Percentiles rank a stretch among this genome's conserved stretches.
phyloP scores from a whole-genome alignment of 2,329 filamentous ascomycete species.

The Botrytis paeoniae region DNA sequence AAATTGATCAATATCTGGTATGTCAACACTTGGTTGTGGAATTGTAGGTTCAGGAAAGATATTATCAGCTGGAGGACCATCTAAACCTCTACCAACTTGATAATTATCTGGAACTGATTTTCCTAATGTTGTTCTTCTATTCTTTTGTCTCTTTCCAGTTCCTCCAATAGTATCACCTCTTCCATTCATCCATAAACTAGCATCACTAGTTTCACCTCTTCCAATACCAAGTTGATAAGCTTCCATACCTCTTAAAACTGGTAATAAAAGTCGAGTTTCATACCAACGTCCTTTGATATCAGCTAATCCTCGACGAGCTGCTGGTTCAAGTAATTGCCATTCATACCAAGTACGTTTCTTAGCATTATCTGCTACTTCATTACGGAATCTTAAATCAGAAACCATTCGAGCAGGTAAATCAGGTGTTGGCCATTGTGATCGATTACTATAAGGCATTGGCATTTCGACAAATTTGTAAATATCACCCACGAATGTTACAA shows the following conservation, averaged over 20 bases:
- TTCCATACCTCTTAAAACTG: slow-evolving; percentile 36
- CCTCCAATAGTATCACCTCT: slow-evolving; percentile 41
- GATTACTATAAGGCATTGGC: slow-evolving; percentile 38
- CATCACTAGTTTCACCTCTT: slow-evolving; percentile 42
- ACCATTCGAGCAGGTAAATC: slow-evolving; percentile 48
- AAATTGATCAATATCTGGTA: slow-evolving; percentile 24
- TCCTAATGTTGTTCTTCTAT: slow-evolving; percentile 38
- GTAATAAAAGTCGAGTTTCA: slow-evolving; percentile 51
- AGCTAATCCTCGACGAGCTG: slow-evolving; percentile 38
- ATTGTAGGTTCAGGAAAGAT: slow-evolving; percentile 32
- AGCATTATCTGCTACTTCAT: slow-evolving; percentile 46
- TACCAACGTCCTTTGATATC: slow-evolving; percentile 61
- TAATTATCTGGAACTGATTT: slow-evolving; percentile 37
- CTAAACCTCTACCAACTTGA: slow-evolving; percentile 38
- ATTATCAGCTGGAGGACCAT: slow-evolving; percentile 34
- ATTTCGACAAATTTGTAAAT: slow-evolving; percentile 49
- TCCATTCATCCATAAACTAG: slow-evolving; percentile 46
- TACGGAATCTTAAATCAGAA: slow-evolving; percentile 41
- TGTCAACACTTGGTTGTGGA: neutral
- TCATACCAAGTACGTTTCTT: slow-evolving; percentile 34
- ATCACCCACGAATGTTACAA: slow-evolving; percentile 48
- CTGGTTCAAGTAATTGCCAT: slow-evolving; percentile 36
- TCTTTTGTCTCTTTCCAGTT: slow-evolving; percentile 34
- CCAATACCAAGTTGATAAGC: slow-evolving; percentile 38
- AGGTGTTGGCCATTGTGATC: slow-evolving; percentile 40